phyloP scores from a whole-genome alignment of 208 protist genomes.

The Leishmania aethiopica region DNA sequence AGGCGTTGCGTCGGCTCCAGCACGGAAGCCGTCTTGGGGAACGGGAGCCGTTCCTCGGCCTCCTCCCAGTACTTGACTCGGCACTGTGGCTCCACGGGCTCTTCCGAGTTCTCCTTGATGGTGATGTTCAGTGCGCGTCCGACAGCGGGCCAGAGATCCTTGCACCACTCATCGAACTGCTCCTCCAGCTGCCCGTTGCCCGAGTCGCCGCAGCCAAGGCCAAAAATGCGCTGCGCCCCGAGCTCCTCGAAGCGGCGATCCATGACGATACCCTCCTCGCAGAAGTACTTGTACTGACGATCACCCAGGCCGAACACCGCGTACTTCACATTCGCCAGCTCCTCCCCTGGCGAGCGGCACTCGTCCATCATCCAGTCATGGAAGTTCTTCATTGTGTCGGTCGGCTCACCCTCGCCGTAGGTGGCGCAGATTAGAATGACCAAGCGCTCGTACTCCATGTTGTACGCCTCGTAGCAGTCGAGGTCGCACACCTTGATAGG shows the following conservation, averaged over 20 bases:
- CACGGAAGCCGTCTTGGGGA: conserved; percentile 89
- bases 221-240: conserved; percentile 83
- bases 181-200: conserved; percentile 85
- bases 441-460: conserved; percentile 67
- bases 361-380: conserved; percentile 87
- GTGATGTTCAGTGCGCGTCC: conserved; percentile 73
- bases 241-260: conserved; percentile 90
- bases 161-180: conserved; percentile 86
- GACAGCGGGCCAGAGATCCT: conserved; percentile 84
- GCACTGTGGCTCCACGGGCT: conserved; percentile 84
- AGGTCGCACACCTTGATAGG: conserved; percentile 59
- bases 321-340: conserved; percentile 81
- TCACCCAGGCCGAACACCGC: conserved; percentile 92
- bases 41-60: conserved; percentile 70
- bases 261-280: conserved; percentile 83
- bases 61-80: conserved; percentile 85
- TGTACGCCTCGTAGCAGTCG: conserved; percentile 66
- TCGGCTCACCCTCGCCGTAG: conserved; percentile 92
- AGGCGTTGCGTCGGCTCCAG: conserved; percentile 86
- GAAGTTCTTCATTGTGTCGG: conserved; percentile 90
- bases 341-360: conserved; percentile 45
- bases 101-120: conserved; percentile 59
- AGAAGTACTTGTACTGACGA: conserved; percentile 91
- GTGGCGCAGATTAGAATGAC: conserved; percentile 88
- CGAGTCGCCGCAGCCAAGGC: conserved; percentile 75